phyloP scores from a whole-genome alignment of 2,329 filamentous ascomycete genomes.

The Cercospora canescens region DNA sequence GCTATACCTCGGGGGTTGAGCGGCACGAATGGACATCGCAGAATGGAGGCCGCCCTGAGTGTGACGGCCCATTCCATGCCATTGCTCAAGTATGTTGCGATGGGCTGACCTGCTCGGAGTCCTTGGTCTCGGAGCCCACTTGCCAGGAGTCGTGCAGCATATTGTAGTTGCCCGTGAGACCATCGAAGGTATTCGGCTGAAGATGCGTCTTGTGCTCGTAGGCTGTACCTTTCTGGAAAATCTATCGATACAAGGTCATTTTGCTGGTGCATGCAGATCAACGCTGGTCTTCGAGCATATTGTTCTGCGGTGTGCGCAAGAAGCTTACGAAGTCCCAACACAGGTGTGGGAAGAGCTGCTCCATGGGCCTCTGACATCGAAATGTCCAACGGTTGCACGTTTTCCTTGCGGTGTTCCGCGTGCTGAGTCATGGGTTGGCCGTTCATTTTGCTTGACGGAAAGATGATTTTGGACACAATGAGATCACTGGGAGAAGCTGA shows the following conservation, averaged over 20 bases:
- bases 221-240: not conserved
- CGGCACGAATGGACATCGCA: constrained; percentile 17
- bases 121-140: not conserved
- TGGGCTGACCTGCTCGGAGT: not conserved
- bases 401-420: not conserved
- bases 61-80: constrained; percentile 9
- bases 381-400: not conserved
- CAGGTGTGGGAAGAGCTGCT: not conserved
- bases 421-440: not conserved
- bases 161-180: constrained; percentile 3
- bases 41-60: constrained; percentile 7
- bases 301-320: not conserved
- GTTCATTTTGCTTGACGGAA: not conserved
- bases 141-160: constrained; percentile 2
- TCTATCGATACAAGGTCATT: not conserved
- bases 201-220: not conserved
- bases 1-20: constrained; percentile 11
- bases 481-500: not conserved
- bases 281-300: not conserved
- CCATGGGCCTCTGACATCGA: constrained; percentile 4
- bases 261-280: constrained; percentile 3
- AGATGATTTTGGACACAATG: not conserved
- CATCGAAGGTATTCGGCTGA: not conserved
- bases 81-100: constrained; percentile 7
- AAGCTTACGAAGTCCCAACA: not conserved